Evolutionary conservation across 495 filamentous ascomycete genomes (phyloP), one percentile per base, ranked within the genome.

Genomic region (Penicillium subrubescens): DNA sequence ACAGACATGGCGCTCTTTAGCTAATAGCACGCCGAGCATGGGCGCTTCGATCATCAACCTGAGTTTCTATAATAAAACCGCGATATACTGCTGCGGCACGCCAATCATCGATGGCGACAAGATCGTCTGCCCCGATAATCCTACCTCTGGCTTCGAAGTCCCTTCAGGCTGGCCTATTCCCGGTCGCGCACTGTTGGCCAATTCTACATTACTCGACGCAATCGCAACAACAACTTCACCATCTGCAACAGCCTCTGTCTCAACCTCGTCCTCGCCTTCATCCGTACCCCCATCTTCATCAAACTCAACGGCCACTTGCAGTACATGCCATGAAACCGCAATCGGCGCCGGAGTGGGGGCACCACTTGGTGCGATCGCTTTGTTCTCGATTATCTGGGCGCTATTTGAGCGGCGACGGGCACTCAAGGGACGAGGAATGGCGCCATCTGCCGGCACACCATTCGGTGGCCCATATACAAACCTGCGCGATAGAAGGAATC

Each of bases 1-100:
- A 48, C 44, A 11, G 19, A 48, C 8, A 52, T 17, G 25, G 15
- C 48, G 23, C 12, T 8, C 14, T 58, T 23, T 19, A 58, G 56
- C 56, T 14, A 58, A 8, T 0, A 44, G 31, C 5, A 58, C 56
- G 19, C 34, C 56, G 25, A 29, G 15, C 56, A 39, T 23, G 35
- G 56, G 56, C 23, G 37, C 56, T 19, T 58, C 56, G 19, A 39
- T 58, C 10, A 58, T 58, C 56, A 58, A 58, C 56, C 37, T 58
- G 31, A 39, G 8, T n/a, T 58, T 37, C 37, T 31, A 46, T 11
- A 58, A 58, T 31, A 11, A 31, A 5, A 58, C 56, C 15, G 56
- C 56, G 6, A 31, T n/a, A 8, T 58, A 58, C 17, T 58, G 56
- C 34, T 58, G 56, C 37, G 56, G 56, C 19, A 58, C 56, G 12